Evolutionary conservation across 1,284 basidiomycete genomes (phyloP), one percentile per base, ranked within the genome.

Genomic region (Coniferiporia weirii): DNA sequence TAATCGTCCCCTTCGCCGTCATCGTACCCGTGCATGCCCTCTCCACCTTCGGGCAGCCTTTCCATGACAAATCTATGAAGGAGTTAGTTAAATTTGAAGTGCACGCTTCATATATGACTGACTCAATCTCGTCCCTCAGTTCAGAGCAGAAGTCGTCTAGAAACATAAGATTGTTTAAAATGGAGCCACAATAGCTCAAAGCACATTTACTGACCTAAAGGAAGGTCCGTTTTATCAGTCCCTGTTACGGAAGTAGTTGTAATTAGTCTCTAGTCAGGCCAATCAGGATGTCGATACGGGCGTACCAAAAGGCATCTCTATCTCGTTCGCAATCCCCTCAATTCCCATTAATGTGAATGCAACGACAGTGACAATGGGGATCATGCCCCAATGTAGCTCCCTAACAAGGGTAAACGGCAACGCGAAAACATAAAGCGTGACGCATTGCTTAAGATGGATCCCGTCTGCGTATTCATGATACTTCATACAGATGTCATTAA

Each of bases 331-430:
- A 63, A 96, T 95, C 9, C 93, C 93, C 73, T 96, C 94, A 56
- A 96, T 89, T 10, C 93, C 93, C 87, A 94, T 93, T 63, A 95
- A 81, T 3, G 90, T 94, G 73, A 95, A 92, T 12, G 90, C 87
- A 35, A 93, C 87, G 3, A 89, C 83, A 20, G 89, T 90, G 9
- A 91, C 85, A 34, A 95, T 79, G n/a, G 89, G 89, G 17, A 95
- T 77, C 69, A 87, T 90, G 51, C 80, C 80, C 90, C 89, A 94
- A 13, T 86, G 84, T 60, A 92, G 74, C 55, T 91, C 87, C 57
- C 82, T 80, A 51, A 93, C 82, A 34, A 95, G 79, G 4, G 89
- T 91, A 66, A 94, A 84, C 1, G 93, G 93, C 17, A 95, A 78
- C 46, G 89, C 83, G 68, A 93, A 93, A 10, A 95, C 81, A 73